Evolutionary conservation across 208 protist species (phyloP).

Genomic region (Borovskyia barvae): DNA sequence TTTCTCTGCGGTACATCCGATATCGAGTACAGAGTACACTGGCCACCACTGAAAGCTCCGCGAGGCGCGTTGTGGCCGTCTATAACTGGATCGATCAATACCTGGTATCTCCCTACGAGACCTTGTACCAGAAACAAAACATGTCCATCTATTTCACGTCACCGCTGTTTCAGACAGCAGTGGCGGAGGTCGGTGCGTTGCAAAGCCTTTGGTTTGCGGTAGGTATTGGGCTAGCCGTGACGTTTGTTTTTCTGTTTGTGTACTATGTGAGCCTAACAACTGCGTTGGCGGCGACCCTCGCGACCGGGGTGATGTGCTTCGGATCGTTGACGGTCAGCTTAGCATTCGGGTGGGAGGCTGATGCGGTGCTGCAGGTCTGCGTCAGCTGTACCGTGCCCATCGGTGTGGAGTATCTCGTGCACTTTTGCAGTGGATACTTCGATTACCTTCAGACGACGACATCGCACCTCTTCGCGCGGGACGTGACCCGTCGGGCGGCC

Average conservation of each 20-base stretch:
- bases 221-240: slow-evolving; percentile 39
- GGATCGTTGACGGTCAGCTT: slow-evolving; percentile 36
- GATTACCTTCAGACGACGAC: slow-evolving; percentile 65
- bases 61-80: slow-evolving; percentile 1
- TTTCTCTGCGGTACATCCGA: slow-evolving; percentile 10
- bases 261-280: slow-evolving; percentile 39
- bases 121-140: background rate
- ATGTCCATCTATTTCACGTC: slow-evolving; percentile 24
- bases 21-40: slow-evolving; percentile 18
- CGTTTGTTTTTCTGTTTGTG: slow-evolving; percentile 33
- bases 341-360: slow-evolving; percentile 34
- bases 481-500: slow-evolving; percentile 30
- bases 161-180: slow-evolving; percentile 19
- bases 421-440: slow-evolving; percentile 50
- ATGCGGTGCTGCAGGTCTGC: slow-evolving; percentile 49
- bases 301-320: slow-evolving; percentile 38
- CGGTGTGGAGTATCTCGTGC: slow-evolving; percentile 47
- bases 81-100: slow-evolving; percentile 17
- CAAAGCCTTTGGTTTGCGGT: slow-evolving; percentile 46
- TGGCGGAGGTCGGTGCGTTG: slow-evolving; percentile 22
- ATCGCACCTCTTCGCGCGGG: slow-evolving; percentile 49
- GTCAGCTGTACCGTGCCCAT: slow-evolving; percentile 47
- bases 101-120: background rate
- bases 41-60: slow-evolving; percentile 7
- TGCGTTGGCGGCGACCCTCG: slow-evolving; percentile 26